Evolutionary conservation across 2,329 filamentous ascomycete genomes (phyloP).

Genomic region (Aspergillus clavatus): DNA sequence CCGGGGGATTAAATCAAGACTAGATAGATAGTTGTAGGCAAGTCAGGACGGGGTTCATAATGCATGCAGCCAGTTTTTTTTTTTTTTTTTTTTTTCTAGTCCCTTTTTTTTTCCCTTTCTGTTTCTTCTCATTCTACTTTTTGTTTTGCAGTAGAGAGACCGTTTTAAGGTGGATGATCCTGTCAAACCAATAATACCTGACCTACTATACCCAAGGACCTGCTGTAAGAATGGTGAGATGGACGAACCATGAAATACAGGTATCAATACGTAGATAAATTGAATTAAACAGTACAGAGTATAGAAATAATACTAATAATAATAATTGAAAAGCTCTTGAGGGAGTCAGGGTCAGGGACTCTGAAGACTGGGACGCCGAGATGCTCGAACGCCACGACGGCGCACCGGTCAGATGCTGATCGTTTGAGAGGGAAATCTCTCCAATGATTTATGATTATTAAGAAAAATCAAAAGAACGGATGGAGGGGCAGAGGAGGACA

Average conservation of each 20-base stretch:
- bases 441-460: no score
- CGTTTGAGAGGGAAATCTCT: no score
- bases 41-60: conserved; percentile 3
- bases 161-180: neutral
- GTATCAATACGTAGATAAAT: neutral
- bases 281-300: neutral
- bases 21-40: no score
- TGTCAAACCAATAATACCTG: neutral
- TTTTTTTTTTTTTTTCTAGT: neutral
- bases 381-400: conserved; percentile 10
- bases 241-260: no score
- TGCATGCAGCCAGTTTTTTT: conserved; percentile 8
- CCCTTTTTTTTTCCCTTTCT: neutral
- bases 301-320: conserved; percentile 5
- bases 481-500: neutral
- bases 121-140: no score
- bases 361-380: conserved; percentile 14
- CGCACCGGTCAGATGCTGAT: conserved; percentile 17
- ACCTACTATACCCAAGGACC: neutral
- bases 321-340: conserved; percentile 6
- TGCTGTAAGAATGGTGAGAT: neutral
- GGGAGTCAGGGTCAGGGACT: no score
- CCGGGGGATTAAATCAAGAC: conserved; percentile 5
- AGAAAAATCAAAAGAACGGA: no score
- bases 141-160: no score